Percentiles rank a stretch among this genome's conserved stretches.
phyloP scores from a whole-genome alignment of 345 rosid genomes.

The Populus ilicifolia region DNA sequence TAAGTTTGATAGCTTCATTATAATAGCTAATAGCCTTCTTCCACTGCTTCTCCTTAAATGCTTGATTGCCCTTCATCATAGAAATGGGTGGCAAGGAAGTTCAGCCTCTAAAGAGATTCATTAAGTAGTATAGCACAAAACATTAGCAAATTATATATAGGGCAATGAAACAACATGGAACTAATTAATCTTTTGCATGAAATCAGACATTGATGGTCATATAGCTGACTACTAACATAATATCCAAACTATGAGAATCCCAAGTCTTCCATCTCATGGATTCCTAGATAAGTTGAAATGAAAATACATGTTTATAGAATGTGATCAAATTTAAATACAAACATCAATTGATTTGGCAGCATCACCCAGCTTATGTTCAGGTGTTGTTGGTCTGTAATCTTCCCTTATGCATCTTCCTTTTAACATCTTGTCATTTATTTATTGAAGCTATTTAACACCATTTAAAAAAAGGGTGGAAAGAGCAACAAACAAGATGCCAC shows the following conservation, averaged over 20 bases:
- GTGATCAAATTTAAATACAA: not conserved
- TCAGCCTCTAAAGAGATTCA: not conserved
- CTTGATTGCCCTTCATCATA: constrained; percentile 73
- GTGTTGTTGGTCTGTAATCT: not conserved
- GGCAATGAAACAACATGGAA: not conserved
- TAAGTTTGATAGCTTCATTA: constrained; percentile 85
- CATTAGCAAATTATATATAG: not conserved
- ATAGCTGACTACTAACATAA: not conserved
- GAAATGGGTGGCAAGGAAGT: not conserved
- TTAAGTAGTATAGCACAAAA: not conserved
- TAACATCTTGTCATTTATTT: not conserved
- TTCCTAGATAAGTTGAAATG: not conserved
- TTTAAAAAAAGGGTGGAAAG: not conserved
- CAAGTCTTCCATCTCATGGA: not conserved
- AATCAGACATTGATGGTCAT: not conserved
- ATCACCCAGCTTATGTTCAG: not conserved
- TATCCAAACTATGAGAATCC: not conserved
- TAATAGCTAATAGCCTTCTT: constrained; percentile 76
- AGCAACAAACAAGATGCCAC: not conserved
- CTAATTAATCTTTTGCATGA: not conserved
- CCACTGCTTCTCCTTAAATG: constrained; percentile 82
- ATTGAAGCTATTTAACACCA: not conserved
- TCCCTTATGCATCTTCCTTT: not conserved
- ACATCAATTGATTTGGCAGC: not conserved
- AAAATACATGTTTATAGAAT: not conserved